These are phyloP conservation scores for Pyricularia grisea DNA, from an alignment of 2,329 filamentous ascomycete species.

Conservation along the genomic window DNA sequence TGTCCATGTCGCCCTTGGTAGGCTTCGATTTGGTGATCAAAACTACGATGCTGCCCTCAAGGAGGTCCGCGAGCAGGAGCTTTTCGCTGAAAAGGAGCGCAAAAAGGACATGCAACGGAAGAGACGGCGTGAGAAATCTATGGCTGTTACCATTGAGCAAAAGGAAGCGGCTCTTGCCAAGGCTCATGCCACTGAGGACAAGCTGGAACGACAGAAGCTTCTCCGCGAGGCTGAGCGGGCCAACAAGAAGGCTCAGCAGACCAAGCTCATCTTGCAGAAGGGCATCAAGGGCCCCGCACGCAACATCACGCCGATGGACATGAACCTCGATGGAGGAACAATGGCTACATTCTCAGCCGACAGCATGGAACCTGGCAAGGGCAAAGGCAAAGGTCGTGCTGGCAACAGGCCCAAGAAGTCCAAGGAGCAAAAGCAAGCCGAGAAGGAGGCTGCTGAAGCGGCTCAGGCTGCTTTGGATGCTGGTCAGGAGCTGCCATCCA, in stretches of 20 bases:
- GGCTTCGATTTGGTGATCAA: constrained; percentile 64
- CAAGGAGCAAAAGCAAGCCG: constrained; percentile 74
- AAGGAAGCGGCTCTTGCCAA: constrained; percentile 75
- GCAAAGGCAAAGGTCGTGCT: constrained; percentile 42
- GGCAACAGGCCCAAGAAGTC: constrained; percentile 79
- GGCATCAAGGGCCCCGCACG: constrained; percentile 70
- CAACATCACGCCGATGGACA: constrained; percentile 60
- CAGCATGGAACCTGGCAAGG: constrained; percentile 42
- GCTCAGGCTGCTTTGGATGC: constrained; percentile 78
- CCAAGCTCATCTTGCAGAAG: constrained; percentile 77
- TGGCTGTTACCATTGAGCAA: constrained; percentile 85
- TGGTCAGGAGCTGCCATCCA: constrained; percentile 58
- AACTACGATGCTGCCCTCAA: constrained; percentile 75
- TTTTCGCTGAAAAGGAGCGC: constrained; percentile 92
- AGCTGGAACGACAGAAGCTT: constrained; percentile 71
- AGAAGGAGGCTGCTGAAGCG: constrained; percentile 74
- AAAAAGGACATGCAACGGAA: constrained; percentile 99
- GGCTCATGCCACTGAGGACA: constrained; percentile 70
- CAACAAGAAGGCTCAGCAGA: constrained; percentile 87
- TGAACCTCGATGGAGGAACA: constrained; percentile 74
- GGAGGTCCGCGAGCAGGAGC: constrained; percentile 81
- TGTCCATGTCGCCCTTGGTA: constrained; percentile 60
- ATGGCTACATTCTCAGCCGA: constrained; percentile 75
- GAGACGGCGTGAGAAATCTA: constrained; percentile 87
- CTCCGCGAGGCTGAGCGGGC: constrained; percentile 80